Base-by-base conservation (phyloP, 495 filamentous ascomycete genomes). In the Aspergillus sclerotiicarbonarius region DNA sequence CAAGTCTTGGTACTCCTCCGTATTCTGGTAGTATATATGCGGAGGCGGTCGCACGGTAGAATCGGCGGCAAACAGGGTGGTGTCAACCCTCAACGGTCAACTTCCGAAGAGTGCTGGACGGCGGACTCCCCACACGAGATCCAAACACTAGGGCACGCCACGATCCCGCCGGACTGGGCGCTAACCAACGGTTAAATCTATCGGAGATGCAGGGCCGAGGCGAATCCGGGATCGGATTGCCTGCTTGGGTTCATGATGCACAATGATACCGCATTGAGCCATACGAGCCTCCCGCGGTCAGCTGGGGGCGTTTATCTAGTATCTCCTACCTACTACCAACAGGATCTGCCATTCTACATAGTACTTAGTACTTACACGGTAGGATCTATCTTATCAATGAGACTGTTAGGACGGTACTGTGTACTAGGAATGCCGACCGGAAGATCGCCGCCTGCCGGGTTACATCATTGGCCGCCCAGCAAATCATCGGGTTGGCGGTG, bases 61-160 rank as follows among this genome's bases (percentile, higher is more conserved):
- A 25, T 25, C 2, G 25, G 5, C 25, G 25, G 25, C 25, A 25
- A 25, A 5, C 25, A 25, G 25, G 25, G 5, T 3, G 25, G 25
- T 3, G 25, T 25, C 25, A 25, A 25, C 25, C 25, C 25, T 25
- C 25, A 25, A 25, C 25, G 25, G 25, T 5, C 25, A 25, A 25
- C 25, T 25, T 37, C 33, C 33, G 33, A 35, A 35, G 13, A 3
- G 2, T 5, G 25, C 5, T 25, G 25, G 25, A 25, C 25, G 25
- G 25, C 25, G 25, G 33, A 35, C 33, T 35, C 33, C 33, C 59
- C 59, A 51, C 54, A 57, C 10, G 33, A 57, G 43, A 39, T 35
- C 50, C 49, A 19, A 15, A 46, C 51, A 51, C 59, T 62, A 62
- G 54, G 49, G 25, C 30, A 43, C 54, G 54, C 60, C 60, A 62